These are phyloP conservation scores for Wickerhamomyces queroliae DNA, from an alignment of 805 yeast species.

Conservation along the genomic window DNA sequence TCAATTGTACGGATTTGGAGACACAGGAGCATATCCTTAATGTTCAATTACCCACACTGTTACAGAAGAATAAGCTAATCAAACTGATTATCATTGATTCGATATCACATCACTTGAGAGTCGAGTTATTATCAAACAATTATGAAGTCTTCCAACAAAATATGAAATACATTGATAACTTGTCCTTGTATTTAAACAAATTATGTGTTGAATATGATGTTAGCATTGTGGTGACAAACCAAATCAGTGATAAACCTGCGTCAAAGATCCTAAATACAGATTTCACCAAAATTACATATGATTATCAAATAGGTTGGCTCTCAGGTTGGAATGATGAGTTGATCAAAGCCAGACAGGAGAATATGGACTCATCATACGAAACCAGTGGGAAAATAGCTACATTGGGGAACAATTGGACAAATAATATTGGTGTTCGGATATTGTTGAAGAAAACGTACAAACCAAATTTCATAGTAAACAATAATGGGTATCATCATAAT, in stretches of 20 bases:
- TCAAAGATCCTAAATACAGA: constrained; percentile 17
- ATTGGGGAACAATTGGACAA: constrained; percentile 51
- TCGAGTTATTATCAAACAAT: constrained; percentile 40
- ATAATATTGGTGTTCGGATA: constrained; percentile 43
- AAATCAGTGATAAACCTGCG: constrained; percentile 61
- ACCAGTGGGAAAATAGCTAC: constrained; percentile 38
- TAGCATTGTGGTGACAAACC: constrained; percentile 72
- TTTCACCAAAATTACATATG: constrained; percentile 30
- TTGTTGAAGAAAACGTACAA: constrained; percentile 36
- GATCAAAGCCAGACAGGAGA: constrained; percentile 25
- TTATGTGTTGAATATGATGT: constrained; percentile 42
- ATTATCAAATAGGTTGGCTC: constrained; percentile 66
- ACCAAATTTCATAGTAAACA: constrained; percentile 27
- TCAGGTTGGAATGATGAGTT: constrained; percentile 65
- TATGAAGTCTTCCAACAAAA: constrained; percentile 33
- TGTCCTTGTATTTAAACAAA: constrained; percentile 42
- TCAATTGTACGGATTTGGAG: constrained; percentile 62
- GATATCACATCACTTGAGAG: constrained; percentile 73
- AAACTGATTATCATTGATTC: constrained; percentile 73
- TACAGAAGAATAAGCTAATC: constrained; percentile 32
- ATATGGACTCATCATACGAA: constrained; percentile 1
- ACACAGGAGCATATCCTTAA: constrained; percentile 66
- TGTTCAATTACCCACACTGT: constrained; percentile 61
- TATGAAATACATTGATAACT: constrained; percentile 33
- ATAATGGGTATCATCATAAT: no score